A percentile compares a stretch with the other conserved stretches of the same genome.
These are phyloP conservation scores for Phytophthora colocasiae DNA, from an alignment of 352 stramenopile species.

Conservation along the genomic window DNA sequence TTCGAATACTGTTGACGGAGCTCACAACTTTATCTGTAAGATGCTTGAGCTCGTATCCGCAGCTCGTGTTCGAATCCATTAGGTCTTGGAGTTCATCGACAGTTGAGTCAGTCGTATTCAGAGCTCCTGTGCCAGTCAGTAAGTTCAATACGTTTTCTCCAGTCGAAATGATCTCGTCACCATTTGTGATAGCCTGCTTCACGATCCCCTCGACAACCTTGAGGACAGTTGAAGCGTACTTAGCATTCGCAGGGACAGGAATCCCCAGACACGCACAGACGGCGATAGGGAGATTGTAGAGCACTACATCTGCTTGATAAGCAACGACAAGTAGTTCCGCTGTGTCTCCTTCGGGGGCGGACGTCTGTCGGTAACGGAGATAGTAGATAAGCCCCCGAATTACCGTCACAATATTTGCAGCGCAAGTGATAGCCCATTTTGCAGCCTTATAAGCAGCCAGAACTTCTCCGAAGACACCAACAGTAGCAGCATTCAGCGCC, in stretches of 20 bases:
- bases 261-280: constrained; percentile 25
- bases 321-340: constrained; percentile 25
- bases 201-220: constrained; percentile 34
- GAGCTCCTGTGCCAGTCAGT: constrained; percentile 21
- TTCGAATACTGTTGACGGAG: constrained; percentile 23
- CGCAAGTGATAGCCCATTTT: constrained; percentile 36
- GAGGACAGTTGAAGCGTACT: constrained; percentile 21
- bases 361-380: constrained; percentile 27
- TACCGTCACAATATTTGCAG: constrained; percentile 28
- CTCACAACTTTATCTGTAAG: constrained; percentile 25
- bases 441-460: constrained; percentile 27
- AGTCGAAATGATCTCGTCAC: constrained; percentile 33
- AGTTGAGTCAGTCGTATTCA: constrained; percentile 23
- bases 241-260: constrained; percentile 11
- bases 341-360: constrained; percentile 24
- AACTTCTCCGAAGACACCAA: constrained; percentile 36
- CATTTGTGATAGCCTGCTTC: constrained; percentile 36
- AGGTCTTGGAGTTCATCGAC: constrained; percentile 33
- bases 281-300: constrained; percentile 27
- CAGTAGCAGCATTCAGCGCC: constrained; percentile 30
- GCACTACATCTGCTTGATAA: constrained; percentile 30
- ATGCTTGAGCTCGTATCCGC: constrained; percentile 30
- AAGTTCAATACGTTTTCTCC: constrained; percentile 33
- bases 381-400: constrained; percentile 32
- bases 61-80: constrained; percentile 25